A percentile compares a stretch with the other conserved stretches of the same genome.
These are phyloP conservation scores for Pochonia chlamydosporia DNA, from an alignment of 2,329 filamentous ascomycete species.

Conservation along the genomic window DNA sequence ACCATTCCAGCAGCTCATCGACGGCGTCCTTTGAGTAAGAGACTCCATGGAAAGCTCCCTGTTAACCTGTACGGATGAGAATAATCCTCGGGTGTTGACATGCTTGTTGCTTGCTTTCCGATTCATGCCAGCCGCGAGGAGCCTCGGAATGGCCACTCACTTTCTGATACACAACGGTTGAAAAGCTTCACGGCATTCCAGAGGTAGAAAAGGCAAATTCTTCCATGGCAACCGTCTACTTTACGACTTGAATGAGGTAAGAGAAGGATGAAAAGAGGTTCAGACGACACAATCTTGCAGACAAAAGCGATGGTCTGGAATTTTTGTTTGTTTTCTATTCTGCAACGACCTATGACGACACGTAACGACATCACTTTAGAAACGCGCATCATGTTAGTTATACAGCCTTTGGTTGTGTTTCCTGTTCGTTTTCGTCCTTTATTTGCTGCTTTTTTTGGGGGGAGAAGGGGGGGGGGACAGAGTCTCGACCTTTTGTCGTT, in stretches of 20 bases:
- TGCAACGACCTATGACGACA: conserved; percentile 21
- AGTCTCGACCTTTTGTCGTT: too few species aligned
- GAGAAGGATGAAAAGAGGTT: conserved; percentile 2
- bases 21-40: conserved; percentile 52
- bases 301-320: conserved; percentile 3
- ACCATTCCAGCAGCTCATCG: conserved; percentile 58
- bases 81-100: not conserved
- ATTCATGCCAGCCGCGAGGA: not conserved
- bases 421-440: not conserved
- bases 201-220: conserved; percentile 22
- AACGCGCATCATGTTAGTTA: conserved; percentile 4
- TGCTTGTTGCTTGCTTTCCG: not conserved
- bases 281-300: not conserved
- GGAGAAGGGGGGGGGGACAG: too few species aligned
- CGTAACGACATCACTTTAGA: conserved; percentile 17
- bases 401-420: conserved; percentile 5
- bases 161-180: conserved; percentile 24
- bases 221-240: conserved; percentile 7
- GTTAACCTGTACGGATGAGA: too few species aligned
- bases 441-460: too few species aligned
- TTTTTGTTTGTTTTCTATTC: conserved; percentile 9
- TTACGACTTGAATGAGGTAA: conserved; percentile 9
- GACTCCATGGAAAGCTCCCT: too few species aligned
- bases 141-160: not conserved
- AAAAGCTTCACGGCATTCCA: conserved; percentile 32